Base-by-base conservation (phyloP, 2,329 filamentous ascomycete species). In the Botrytis fabae region DNA sequence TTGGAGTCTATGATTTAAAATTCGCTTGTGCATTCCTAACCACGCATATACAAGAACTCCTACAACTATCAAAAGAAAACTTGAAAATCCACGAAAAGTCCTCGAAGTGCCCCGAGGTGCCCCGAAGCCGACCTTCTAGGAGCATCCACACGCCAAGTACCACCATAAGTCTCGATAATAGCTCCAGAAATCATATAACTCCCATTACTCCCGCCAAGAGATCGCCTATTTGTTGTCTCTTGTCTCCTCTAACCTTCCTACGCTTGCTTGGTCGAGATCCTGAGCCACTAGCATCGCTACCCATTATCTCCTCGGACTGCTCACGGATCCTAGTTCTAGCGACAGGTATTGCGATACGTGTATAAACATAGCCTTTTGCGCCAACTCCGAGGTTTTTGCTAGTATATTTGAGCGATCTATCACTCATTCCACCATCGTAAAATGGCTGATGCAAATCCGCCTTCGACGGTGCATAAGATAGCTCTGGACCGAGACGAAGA, bases 401-500 rank as follows among this genome's bases (percentile, higher is more conserved):
- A 12, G 69, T 71, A 20, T 65, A 71, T 48, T 64, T 65, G 18
- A 65, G 60, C 38, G 60, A 65, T 14, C 42, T 32, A 65, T 38
- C 60, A 28, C 20, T 44, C n/a, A 51, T 20, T 12, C 60, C 69
- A 16, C 46, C 60, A 32, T 51, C 59, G 44, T 71, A 71, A n/a
- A 71, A 71, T 14, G 60, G 46, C 9, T 63, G 69, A 18, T 71
- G 69, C 22, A 65, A 40, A 7, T 35, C 35, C 38, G n/a, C 61
- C 5, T 60, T 60, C 4, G 61, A 35, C 20, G 18, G 46, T 10
- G 38, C 20, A 54, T 42, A 8, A 2, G 20, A 22, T 20, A 70
- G 42, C 4, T 70, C 44, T 20, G 74, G 73, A 16, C 79, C 79
- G n/a, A 81, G 75, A 40, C 78, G 76, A n/a, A 81, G 46, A 38